Conservation (phyloP, 1,284 basidiomycete genomes). For the Tremellales sp. region DNA sequence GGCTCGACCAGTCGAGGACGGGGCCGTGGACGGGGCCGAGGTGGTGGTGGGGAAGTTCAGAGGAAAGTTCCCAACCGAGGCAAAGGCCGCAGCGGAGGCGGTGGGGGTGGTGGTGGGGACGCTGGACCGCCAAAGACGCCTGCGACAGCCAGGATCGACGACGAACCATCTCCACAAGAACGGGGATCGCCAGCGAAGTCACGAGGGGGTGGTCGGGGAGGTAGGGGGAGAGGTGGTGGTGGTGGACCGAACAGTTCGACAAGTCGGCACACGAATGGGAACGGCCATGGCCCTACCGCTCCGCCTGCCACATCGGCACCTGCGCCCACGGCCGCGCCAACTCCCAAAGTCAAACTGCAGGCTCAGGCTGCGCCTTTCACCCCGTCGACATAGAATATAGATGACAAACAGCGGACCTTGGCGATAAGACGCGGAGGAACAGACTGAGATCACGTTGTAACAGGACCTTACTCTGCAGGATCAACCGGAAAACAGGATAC, state of each 20-base stretch:
- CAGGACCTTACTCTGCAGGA: no score
- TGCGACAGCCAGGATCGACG: background rate
- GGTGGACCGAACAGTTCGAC: background rate
- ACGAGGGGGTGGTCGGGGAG: background rate
- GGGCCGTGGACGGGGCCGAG: slow-evolving; percentile 10
- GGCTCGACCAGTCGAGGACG: background rate
- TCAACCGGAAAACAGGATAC: no score
- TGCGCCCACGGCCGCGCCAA: background rate
- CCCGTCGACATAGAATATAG: no score
- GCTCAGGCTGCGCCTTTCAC: no score
- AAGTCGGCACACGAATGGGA: background rate
- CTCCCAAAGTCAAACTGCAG: no score
- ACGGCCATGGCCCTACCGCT: background rate
- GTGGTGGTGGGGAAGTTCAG: slow-evolving; percentile 8
- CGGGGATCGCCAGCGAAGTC: background rate
- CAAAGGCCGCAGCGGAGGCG: background rate
- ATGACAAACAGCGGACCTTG: no score
- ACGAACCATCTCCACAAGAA: background rate
- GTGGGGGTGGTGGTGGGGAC: background rate
- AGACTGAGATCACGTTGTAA: no score
- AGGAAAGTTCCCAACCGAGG: background rate
- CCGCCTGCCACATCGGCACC: background rate
- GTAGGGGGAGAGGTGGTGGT: background rate
- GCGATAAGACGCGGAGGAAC: no score
- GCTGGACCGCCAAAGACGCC: background rate